These are phyloP conservation scores for Oenanthe javanica DNA, from an alignment of 140 eudicot genomes.

Conservation along the genomic window DNA sequence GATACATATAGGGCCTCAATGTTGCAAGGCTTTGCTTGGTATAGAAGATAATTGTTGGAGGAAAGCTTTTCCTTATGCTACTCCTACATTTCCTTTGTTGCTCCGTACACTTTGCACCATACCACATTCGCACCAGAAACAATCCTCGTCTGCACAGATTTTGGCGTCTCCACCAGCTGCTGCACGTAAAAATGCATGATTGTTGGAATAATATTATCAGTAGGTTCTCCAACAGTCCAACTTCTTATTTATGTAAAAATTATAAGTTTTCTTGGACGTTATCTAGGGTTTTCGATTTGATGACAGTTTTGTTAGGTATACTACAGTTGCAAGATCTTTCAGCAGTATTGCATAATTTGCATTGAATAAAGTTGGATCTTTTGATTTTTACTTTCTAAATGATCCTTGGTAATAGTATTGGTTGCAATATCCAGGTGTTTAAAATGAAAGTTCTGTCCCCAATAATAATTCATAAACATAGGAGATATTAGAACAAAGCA, in stretches of 20 bases:
- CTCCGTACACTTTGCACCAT: background rate
- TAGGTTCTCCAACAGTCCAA: background rate
- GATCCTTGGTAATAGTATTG: background rate
- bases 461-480: background rate
- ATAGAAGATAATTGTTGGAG: constrained; percentile 7
- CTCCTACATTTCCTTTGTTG: background rate
- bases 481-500: background rate
- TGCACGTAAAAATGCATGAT: background rate
- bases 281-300: background rate
- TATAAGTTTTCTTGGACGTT: background rate
- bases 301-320: background rate
- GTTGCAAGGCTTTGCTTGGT: constrained; percentile 4
- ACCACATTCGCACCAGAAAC: background rate
- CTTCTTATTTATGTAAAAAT: background rate
- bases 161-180: background rate
- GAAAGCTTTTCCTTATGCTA: background rate
- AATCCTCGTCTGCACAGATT: background rate
- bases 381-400: background rate
- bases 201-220: background rate
- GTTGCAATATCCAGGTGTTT: background rate
- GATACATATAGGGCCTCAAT: background rate
- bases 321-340: background rate
- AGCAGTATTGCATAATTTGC: background rate
- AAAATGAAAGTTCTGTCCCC: background rate
- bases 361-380: background rate